Evolutionary conservation across 1,139 yeast genomes (phyloP), one percentile per base, ranked within the genome.

Genomic region (Sugiyamaella novakii): DNA sequence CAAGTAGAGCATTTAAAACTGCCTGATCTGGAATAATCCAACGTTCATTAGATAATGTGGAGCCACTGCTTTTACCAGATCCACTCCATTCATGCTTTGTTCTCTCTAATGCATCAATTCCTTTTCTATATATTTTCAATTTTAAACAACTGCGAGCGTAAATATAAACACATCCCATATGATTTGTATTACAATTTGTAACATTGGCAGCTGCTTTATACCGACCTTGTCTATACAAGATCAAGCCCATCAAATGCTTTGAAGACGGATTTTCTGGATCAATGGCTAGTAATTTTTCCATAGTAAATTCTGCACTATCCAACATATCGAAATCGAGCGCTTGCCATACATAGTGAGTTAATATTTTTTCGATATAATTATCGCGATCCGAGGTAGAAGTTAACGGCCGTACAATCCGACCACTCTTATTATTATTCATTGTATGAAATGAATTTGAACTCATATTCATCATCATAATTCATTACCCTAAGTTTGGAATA

Each of bases 231-330:
- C 79, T 79, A 59, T 68, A 79, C 43, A 83, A 71, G 1, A 84
- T 81, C 33, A 83, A 68, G 25, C 85, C 86, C 64, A 83, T 80
- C 37, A 88, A 69, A 62, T 85, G 83, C 7, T 77, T 62, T 10
- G 86, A 75, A 49, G 83, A 85, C 3, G 75, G 64, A 59, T 80
- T 73, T 21, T 64, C 61, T 3, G 75, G 70, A 51, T 77, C 76
- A 45, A 72, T 70, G 1, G 92, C 88, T 22, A 84, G 62, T 27
- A 87, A 71, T 55, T 94, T 73, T 61, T 88, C 96, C 29, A 87
- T 78, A 10, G 92, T 86, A 69, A 88, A 86, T 64, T 83, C 88
- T 2, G 96, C 95, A 46, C 87, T 84, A 18, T 73, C 69, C 47
- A 80, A 72, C 59, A 86, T 76, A 61, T 83, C 87, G 52, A 79